Conservation (phyloP, 2,329 filamentous ascomycete species). For the Dothistroma pini region DNA sequence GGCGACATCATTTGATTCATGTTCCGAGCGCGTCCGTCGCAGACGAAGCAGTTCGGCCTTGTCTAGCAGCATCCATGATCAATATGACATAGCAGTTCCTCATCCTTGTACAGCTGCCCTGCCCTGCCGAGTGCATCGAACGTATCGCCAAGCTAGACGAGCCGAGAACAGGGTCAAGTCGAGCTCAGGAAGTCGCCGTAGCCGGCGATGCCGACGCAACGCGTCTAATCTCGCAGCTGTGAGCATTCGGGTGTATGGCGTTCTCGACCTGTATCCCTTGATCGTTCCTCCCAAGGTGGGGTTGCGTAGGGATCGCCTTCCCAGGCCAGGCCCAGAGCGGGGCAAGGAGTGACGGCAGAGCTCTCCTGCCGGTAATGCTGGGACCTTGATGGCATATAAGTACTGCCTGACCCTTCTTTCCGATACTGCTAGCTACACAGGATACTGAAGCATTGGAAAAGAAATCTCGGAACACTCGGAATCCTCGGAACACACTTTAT, state of each 20-base stretch:
- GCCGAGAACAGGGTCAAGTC: background rate
- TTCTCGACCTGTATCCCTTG: background rate
- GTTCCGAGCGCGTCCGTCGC: too few species aligned
- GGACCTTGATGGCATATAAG: constrained; percentile 7
- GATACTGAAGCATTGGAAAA: background rate
- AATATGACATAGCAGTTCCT: too few species aligned
- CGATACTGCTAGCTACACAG: background rate
- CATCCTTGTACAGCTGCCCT: too few species aligned
- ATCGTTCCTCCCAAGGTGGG: constrained; percentile 4
- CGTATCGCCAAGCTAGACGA: background rate
- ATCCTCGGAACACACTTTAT: background rate
- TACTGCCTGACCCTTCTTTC: constrained; percentile 2
- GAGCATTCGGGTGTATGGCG: constrained; percentile 9
- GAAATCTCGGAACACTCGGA: too few species aligned
- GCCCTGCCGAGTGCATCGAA: too few species aligned
- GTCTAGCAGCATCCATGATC: too few species aligned
- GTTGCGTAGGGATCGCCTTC: constrained; percentile 1
- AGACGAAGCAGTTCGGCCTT: too few species aligned
- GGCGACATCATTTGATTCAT: too few species aligned
- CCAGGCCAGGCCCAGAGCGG: background rate
- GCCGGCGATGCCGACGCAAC: background rate
- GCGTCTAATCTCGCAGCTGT: background rate
- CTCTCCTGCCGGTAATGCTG: background rate
- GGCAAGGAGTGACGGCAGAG: constrained; percentile 5
- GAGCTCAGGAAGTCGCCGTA: background rate